These are phyloP conservation scores for Mucor piriformis DNA, from an alignment of 371 early-diverging fungal genomes.

Conservation along the genomic window DNA sequence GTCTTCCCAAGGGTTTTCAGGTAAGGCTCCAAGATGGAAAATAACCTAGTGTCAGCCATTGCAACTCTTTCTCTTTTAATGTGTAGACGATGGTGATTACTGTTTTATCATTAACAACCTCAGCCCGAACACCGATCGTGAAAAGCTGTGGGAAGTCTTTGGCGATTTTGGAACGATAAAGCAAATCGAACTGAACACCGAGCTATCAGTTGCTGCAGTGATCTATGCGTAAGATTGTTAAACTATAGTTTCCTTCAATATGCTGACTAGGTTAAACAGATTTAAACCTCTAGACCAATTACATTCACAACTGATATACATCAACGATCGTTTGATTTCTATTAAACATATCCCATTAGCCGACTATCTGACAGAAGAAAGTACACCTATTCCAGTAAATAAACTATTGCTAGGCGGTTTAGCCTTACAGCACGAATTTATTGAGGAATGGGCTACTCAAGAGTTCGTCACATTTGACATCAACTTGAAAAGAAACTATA, in stretches of 20 bases:
- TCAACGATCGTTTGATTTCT: not conserved
- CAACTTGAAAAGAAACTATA: conserved; percentile 22
- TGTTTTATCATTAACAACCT: conserved; percentile 13
- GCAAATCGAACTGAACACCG: not conserved
- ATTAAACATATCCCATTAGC: not conserved
- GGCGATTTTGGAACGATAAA: conserved; percentile 11
- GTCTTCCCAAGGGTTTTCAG: no score
- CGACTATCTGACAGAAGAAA: conserved; percentile 2
- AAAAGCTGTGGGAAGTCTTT: conserved; percentile 7
- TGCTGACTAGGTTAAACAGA: not conserved
- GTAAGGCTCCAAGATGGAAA: no score
- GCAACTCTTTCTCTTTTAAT: not conserved
- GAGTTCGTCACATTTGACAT: conserved; percentile 29
- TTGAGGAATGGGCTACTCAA: conserved; percentile 31
- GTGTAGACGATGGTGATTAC: not conserved
- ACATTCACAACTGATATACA: conserved; percentile 13
- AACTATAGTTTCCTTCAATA: not conserved
- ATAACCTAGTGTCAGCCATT: not conserved
- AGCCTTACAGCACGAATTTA: conserved; percentile 12
- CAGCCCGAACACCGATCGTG: not conserved
- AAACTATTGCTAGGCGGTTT: conserved; percentile 32
- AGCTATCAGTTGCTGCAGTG: not conserved
- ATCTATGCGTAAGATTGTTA: not conserved
- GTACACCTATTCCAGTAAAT: conserved; percentile 1
- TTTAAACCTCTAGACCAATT: conserved; percentile 11